Conservation (phyloP, 1,139 yeast genomes). For the Debaryomyces fabryi region DNA sequence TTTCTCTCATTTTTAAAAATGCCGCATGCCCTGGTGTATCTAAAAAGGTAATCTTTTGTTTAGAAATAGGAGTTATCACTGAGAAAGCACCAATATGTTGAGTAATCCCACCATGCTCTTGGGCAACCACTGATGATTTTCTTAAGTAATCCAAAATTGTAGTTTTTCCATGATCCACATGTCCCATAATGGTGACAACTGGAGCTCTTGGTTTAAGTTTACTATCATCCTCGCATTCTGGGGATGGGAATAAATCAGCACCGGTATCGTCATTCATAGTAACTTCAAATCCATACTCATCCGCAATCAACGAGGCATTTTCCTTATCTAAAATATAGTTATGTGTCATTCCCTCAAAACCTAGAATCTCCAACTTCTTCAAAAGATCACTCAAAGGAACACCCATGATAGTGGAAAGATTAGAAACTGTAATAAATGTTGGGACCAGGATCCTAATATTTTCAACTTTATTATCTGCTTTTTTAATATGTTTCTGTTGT, state of each 20-base stretch:
- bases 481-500: conserved; percentile 13
- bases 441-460: conserved; percentile 59
- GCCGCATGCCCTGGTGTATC: conserved; percentile 99
- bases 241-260: conserved; percentile 60
- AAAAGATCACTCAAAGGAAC: conserved; percentile 65
- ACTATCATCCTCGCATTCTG: conserved; percentile 38
- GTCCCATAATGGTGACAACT: conserved; percentile 97
- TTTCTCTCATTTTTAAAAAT: conserved; percentile 90
- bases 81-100: conserved; percentile 98
- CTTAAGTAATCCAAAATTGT: conserved; percentile 86
- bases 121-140: conserved; percentile 77
- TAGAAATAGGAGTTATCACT: conserved; percentile 72
- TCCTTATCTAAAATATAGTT: conserved; percentile 85
- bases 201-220: conserved; percentile 77
- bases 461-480: conserved; percentile 20
- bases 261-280: conserved; percentile 61
- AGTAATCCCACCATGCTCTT: conserved; percentile 95
- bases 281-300: conserved; percentile 80
- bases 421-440: conserved; percentile 71
- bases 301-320: conserved; percentile 83
- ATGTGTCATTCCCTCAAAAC: conserved; percentile 74
- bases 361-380: conserved; percentile 62
- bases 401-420: conserved; percentile 70
- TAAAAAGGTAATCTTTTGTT: conserved; percentile 78
- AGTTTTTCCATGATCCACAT: conserved; percentile 98